Conservation (phyloP, 345 rosid genomes). For the Dovyalis caffra region DNA sequence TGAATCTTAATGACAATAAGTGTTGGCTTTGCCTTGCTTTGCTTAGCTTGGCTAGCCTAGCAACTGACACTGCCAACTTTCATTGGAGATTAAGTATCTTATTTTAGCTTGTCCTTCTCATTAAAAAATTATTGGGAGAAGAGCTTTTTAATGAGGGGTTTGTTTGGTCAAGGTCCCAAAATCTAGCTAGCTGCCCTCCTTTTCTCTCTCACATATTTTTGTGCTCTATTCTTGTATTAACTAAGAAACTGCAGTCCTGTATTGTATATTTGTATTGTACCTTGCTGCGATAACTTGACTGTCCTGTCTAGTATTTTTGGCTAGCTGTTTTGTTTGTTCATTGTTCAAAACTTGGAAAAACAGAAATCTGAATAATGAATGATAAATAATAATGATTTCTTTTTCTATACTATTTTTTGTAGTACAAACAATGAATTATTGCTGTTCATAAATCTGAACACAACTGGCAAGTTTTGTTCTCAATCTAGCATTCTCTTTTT, state of each 20-base stretch:
- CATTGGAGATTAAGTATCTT: constrained; percentile 20
- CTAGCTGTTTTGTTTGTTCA: not conserved
- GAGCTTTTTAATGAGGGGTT: constrained; percentile 45
- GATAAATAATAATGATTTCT: too few species aligned
- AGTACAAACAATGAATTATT: not conserved
- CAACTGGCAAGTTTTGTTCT: not conserved
- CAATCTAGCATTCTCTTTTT: not conserved
- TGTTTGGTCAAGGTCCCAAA: constrained; percentile 51
- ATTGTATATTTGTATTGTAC: too few species aligned
- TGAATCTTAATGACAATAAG: not conserved
- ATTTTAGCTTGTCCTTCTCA: constrained; percentile 19
- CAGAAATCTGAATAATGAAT: not conserved
- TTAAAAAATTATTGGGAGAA: constrained; percentile 33
- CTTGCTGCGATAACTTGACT: constrained; percentile 12
- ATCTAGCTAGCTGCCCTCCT: constrained; percentile 28
- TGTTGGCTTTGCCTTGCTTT: constrained; percentile 1
- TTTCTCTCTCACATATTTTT: constrained; percentile 22
- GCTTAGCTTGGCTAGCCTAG: constrained; percentile 23
- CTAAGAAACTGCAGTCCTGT: not conserved
- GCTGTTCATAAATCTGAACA: not conserved
- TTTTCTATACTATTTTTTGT: not conserved
- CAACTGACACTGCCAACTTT: constrained; percentile 61
- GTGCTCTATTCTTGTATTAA: not conserved
- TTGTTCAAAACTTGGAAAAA: not conserved
- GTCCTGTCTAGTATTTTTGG: constrained; percentile 15